These are phyloP conservation scores for Amphichorda felina DNA, from an alignment of 2,329 filamentous ascomycete species.

Conservation along the genomic window DNA sequence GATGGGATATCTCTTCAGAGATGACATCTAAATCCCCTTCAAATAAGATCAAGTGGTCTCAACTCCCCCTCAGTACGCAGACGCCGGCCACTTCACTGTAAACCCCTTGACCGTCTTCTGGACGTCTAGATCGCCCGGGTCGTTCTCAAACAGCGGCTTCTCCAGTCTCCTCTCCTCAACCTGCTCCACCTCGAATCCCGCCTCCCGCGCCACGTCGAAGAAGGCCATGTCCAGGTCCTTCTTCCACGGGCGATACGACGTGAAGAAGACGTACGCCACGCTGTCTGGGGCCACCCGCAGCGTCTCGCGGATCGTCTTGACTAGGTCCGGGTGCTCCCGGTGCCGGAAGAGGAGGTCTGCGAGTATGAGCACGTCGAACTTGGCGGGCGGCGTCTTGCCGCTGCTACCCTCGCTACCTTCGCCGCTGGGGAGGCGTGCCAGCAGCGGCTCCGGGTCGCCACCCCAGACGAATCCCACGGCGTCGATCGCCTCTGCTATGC, in stretches of 20 bases:
- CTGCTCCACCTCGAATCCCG: conserved; percentile 67
- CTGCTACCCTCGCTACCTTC: conserved; percentile 7
- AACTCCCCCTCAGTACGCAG: not conserved
- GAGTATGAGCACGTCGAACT: conserved; percentile 74
- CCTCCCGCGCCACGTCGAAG: conserved; percentile 62
- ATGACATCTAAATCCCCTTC: no score
- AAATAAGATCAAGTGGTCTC: no score
- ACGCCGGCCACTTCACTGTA: conserved; percentile 52
- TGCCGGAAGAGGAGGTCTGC: conserved; percentile 89
- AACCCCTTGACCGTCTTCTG: conserved; percentile 77
- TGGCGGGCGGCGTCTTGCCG: conserved; percentile 8
- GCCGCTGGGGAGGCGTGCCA: conserved; percentile 37
- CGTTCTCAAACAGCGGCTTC: conserved; percentile 78
- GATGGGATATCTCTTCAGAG: no score
- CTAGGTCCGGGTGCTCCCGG: conserved; percentile 68
- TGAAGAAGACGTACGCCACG: conserved; percentile 81
- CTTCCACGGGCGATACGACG: conserved; percentile 86
- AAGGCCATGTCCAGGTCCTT: conserved; percentile 75
- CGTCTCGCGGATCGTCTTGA: conserved; percentile 58
- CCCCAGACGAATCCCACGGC: conserved; percentile 81
- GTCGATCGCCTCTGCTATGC: conserved; percentile 27
- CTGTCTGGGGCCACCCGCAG: conserved; percentile 41
- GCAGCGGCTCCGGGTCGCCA: conserved; percentile 43
- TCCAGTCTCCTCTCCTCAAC: conserved; percentile 74
- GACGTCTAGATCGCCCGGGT: conserved; percentile 72